Conservation (phyloP, 2,329 filamentous ascomycete species). For the Talaromyces rugulosus region DNA sequence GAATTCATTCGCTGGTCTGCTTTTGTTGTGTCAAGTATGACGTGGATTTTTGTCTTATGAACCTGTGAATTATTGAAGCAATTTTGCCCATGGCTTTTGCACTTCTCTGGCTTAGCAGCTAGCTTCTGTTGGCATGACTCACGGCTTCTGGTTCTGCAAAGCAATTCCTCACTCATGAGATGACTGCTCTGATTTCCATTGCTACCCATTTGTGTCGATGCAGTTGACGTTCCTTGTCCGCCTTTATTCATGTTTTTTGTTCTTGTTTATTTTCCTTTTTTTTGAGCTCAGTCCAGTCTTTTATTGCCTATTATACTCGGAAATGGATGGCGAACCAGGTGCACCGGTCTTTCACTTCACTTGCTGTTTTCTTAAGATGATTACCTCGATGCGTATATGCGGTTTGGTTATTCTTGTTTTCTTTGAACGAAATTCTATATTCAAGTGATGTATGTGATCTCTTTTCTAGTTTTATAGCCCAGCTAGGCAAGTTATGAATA, state of each 20-base stretch:
- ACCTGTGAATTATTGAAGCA: neutral
- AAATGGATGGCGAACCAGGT: conserved; percentile 11
- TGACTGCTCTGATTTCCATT: neutral
- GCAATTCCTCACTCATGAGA: neutral
- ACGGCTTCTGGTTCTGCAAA: neutral
- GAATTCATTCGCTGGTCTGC: neutral
- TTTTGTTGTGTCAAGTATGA: neutral
- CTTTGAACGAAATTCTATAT: neutral
- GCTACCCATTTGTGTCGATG: neutral
- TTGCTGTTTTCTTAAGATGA: neutral
- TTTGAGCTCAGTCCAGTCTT: neutral
- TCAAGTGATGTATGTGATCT: neutral
- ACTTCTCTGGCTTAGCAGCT: neutral
- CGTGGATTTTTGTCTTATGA: neutral
- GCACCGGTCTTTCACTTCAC: conserved; percentile 1
- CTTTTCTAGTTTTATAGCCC: neutral
- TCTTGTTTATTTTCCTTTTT: neutral
- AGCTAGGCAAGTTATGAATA: neutral
- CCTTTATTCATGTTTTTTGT: neutral
- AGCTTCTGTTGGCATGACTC: neutral
- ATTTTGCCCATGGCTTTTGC: neutral
- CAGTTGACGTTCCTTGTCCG: neutral
- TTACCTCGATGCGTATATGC: neutral
- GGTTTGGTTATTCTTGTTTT: neutral
- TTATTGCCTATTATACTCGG: conserved; percentile 1